Evolutionary conservation across 1,284 basidiomycete species (phyloP).

Genomic region (Afroboletus lepidellus): DNA sequence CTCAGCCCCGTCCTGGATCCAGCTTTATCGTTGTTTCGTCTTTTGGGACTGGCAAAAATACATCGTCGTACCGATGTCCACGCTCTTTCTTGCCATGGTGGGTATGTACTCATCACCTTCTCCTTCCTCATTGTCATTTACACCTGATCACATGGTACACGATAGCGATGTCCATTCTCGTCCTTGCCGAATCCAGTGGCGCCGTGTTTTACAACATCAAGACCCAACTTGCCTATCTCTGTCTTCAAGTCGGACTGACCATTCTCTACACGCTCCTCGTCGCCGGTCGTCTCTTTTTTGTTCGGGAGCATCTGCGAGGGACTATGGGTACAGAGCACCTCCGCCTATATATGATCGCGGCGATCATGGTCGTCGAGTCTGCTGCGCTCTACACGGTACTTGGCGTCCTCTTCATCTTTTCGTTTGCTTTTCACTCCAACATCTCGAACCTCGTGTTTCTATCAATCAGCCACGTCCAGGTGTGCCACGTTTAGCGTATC

Average conservation of each 20-base stretch:
- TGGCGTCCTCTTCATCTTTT: constrained; percentile 19
- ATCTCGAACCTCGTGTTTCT: constrained; percentile 24
- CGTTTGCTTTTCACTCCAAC: constrained; percentile 23
- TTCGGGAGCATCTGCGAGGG: constrained; percentile 17
- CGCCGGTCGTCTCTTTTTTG: constrained; percentile 20
- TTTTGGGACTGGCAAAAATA: constrained; percentile 24
- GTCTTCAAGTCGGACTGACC: constrained; percentile 29
- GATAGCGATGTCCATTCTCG: constrained; percentile 25
- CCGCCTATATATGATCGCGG: constrained; percentile 17
- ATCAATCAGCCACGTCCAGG: constrained; percentile 27
- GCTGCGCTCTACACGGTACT: constrained; percentile 21
- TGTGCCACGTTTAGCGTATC: constrained; percentile 1
- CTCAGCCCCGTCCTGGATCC: background rate
- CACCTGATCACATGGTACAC: background rate
- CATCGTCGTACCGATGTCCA: constrained; percentile 23
- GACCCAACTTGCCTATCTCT: constrained; percentile 29
- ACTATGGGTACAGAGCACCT: constrained; percentile 21
- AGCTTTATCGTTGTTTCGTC: constrained; percentile 32
- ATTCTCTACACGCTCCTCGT: constrained; percentile 33
- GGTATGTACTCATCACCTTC: constrained; percentile 13
- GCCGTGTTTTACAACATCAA: constrained; percentile 28
- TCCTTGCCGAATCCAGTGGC: constrained; percentile 24
- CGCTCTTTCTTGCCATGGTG: constrained; percentile 24
- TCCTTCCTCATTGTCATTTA: background rate
- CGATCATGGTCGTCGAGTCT: constrained; percentile 30